phyloP scores from a whole-genome alignment of 345 rosid species.

The Cardamine chenopodiifolia region DNA sequence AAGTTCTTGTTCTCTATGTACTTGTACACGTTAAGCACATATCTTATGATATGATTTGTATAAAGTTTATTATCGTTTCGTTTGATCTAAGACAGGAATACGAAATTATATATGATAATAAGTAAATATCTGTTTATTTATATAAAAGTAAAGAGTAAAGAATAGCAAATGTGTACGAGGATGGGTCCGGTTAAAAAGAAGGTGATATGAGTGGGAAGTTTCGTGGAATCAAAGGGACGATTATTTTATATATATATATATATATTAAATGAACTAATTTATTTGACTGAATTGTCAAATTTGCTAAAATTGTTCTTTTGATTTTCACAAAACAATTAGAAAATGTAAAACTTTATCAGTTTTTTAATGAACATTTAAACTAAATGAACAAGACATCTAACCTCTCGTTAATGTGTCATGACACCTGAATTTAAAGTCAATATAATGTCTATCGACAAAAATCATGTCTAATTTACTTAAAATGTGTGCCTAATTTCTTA shows the following conservation, averaged over 20 bases:
- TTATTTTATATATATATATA: slow-evolving; percentile 16
- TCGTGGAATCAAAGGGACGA: slow-evolving; percentile 47
- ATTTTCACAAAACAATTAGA: neutral
- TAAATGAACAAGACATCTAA: too few relatives aligned
- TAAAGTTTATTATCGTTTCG: neutral
- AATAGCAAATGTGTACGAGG: slow-evolving; percentile 40
- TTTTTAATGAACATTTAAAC: too few relatives aligned
- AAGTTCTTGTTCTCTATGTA: neutral
- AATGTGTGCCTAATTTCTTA: neutral
- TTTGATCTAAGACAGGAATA: slow-evolving; percentile 24
- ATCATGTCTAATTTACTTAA: neutral
- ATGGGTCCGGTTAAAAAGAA: slow-evolving; percentile 37
- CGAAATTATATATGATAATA: neutral
- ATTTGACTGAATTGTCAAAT: neutral
- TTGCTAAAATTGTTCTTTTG: neutral
- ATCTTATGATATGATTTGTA: slow-evolving; percentile 6
- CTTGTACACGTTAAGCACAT: slow-evolving; percentile 23
- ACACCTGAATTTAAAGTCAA: too few relatives aligned
- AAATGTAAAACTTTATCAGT: neutral
- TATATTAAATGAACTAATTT: neutral
- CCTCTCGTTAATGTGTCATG: too few relatives aligned
- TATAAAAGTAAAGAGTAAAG: slow-evolving; percentile 1
- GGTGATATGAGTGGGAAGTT: slow-evolving; percentile 33
- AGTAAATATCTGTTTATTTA: neutral
- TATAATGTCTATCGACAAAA: too few relatives aligned